These are phyloP conservation scores for Pseudogymnoascus sp. DNA, from an alignment of 2,329 filamentous ascomycete genomes.

Conservation along the genomic window DNA sequence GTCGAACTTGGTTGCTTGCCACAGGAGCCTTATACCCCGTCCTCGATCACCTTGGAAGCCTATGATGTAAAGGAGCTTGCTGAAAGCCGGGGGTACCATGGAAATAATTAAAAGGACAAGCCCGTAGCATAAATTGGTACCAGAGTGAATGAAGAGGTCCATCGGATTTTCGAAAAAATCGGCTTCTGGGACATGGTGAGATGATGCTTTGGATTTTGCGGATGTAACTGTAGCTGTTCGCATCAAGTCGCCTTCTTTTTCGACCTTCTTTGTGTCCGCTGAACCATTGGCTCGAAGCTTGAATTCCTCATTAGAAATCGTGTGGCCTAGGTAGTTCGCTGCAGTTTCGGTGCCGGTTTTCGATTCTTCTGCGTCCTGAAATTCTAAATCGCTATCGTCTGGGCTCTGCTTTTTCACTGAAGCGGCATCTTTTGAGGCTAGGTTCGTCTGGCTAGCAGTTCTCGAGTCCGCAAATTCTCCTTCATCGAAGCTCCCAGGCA, in stretches of 20 bases:
- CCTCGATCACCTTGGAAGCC: slow-evolving; percentile 87
- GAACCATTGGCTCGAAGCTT: not conserved
- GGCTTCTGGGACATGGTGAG: slow-evolving; percentile 48
- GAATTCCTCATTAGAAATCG: slow-evolving; percentile 36
- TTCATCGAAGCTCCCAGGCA: slow-evolving; percentile 35
- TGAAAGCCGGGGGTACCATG: slow-evolving; percentile 85
- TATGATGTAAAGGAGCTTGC: slow-evolving; percentile 76
- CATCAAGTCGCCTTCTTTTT: not conserved
- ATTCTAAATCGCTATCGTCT: slow-evolving; percentile 41
- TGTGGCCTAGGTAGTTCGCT: slow-evolving; percentile 40
- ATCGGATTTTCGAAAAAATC: slow-evolving; percentile 65
- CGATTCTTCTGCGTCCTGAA: slow-evolving; percentile 49
- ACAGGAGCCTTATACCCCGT: slow-evolving; percentile 75
- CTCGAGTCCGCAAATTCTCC: slow-evolving; percentile 18
- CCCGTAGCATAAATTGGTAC: slow-evolving; percentile 83
- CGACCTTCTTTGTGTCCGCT: not conserved
- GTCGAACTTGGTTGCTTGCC: slow-evolving; percentile 76
- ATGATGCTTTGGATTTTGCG: slow-evolving; percentile 24
- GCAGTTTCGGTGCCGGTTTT: slow-evolving; percentile 40
- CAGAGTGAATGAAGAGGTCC: slow-evolving; percentile 84
- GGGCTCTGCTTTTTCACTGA: slow-evolving; percentile 20
- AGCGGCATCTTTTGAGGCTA: not conserved
- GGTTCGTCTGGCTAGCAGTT: not conserved
- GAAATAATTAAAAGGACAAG: slow-evolving; percentile 81
- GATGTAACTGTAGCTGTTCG: not conserved